Conservation (phyloP, 257 asterid genomes). For the Plantago major region DNA sequence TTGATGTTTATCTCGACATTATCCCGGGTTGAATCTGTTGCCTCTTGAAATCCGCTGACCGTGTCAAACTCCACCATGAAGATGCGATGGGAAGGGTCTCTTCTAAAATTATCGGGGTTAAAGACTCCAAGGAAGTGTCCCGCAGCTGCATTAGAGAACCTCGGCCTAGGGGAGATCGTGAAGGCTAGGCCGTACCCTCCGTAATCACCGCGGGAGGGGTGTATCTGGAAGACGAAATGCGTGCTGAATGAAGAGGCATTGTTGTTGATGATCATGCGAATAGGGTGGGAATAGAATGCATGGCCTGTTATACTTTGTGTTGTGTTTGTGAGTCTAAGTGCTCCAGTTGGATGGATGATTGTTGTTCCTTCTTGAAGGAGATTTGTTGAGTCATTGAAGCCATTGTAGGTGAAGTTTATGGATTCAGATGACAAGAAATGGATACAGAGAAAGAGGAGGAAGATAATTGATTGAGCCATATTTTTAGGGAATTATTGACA, state of each 20-base stretch:
- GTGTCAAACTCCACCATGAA: slow-evolving; percentile 76
- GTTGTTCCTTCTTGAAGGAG: slow-evolving; percentile 29
- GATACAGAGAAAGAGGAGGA: slow-evolving; percentile 12
- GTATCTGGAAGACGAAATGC: slow-evolving; percentile 49
- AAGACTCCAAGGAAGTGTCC: slow-evolving; percentile 54
- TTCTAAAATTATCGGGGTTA: slow-evolving; percentile 17
- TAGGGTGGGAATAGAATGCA: slow-evolving; percentile 40
- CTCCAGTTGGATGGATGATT: slow-evolving; percentile 30
- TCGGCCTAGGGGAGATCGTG: slow-evolving; percentile 37
- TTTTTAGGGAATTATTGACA: not conserved
- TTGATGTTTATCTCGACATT: slow-evolving; percentile 60
- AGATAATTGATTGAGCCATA: slow-evolving; percentile 27
- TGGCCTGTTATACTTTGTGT: slow-evolving; percentile 36
- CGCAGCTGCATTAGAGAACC: slow-evolving; percentile 27
- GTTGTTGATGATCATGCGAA: slow-evolving; percentile 26
- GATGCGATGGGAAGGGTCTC: slow-evolving; percentile 28
- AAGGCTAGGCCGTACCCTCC: slow-evolving; percentile 74
- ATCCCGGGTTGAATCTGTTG: slow-evolving; percentile 26
- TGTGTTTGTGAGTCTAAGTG: slow-evolving; percentile 50
- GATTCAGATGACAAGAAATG: slow-evolving; percentile 23
- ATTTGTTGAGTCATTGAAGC: slow-evolving; percentile 37
- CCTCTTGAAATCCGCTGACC: slow-evolving; percentile 35
- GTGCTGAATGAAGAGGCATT: slow-evolving; percentile 47
- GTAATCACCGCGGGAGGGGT: slow-evolving; percentile 16
- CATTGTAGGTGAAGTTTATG: slow-evolving; percentile 39